Conservation (phyloP, 192 early-diverging fungal genomes). For the Phycomyces blakesleeanus region DNA sequence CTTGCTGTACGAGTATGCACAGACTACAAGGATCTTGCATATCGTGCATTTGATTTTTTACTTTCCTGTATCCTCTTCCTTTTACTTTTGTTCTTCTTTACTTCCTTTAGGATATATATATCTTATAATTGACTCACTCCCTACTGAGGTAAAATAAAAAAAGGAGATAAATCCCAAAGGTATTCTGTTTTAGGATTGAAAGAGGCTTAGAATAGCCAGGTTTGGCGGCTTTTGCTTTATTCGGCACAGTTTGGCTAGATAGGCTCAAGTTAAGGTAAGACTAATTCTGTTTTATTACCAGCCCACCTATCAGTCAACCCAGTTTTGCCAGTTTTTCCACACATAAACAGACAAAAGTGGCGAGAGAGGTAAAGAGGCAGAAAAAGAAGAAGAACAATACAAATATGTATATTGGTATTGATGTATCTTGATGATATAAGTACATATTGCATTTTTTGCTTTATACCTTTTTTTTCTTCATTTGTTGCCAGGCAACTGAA, state of each 20-base stretch:
- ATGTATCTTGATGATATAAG: too few relatives aligned
- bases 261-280: background rate
- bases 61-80: too few relatives aligned
- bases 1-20: too few relatives aligned
- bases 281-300: slow-evolving; percentile 1
- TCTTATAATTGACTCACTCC: too few relatives aligned
- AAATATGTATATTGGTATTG: too few relatives aligned
- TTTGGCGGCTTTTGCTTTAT: background rate
- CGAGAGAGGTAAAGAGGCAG: background rate
- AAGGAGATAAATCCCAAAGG: background rate
- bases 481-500: too few relatives aligned
- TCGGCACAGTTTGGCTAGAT: background rate
- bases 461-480: too few relatives aligned
- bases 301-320: background rate
- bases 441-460: too few relatives aligned
- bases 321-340: background rate
- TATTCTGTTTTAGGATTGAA: background rate
- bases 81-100: too few relatives aligned
- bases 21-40: too few relatives aligned
- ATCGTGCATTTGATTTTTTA: too few relatives aligned
- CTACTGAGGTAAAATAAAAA: background rate
- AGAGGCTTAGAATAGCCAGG: background rate
- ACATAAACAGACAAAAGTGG: background rate
- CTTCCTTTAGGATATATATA: too few relatives aligned
- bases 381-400: background rate